Evolutionary conservation across 192 early-diverging fungal species (phyloP).

Genomic region (Backusella circina): DNA sequence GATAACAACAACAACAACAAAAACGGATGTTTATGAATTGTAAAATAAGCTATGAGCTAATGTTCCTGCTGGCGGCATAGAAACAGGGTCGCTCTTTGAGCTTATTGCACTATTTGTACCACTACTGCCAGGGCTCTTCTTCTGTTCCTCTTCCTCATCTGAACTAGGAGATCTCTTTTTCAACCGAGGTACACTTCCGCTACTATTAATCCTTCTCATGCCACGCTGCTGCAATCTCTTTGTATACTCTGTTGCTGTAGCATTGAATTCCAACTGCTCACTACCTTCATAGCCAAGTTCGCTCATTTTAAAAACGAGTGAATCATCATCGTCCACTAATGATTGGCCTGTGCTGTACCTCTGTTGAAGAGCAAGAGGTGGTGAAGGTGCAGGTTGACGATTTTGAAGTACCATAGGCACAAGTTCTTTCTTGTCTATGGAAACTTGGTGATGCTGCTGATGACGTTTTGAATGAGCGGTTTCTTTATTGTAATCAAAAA

Average conservation of each 20-base stretch:
- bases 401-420: neutral
- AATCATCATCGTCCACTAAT: conserved; percentile 34
- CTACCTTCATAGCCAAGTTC: conserved; percentile 17
- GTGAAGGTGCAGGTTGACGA: neutral
- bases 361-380: neutral
- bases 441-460: neutral
- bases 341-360: neutral
- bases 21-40: neutral
- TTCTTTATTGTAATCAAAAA: neutral
- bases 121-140: neutral
- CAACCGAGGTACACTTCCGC: neutral
- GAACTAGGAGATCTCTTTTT: neutral
- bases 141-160: neutral
- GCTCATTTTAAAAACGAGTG: conserved; percentile 34
- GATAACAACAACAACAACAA: neutral
- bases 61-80: neutral
- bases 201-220: neutral
- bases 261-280: neutral
- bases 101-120: neutral
- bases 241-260: neutral
- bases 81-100: neutral
- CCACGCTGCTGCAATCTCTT: neutral
- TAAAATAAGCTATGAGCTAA: neutral
- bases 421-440: neutral
- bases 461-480: neutral